These are phyloP conservation scores for Durotheca rogersii DNA, from an alignment of 495 filamentous ascomycete species.

Conservation along the genomic window DNA sequence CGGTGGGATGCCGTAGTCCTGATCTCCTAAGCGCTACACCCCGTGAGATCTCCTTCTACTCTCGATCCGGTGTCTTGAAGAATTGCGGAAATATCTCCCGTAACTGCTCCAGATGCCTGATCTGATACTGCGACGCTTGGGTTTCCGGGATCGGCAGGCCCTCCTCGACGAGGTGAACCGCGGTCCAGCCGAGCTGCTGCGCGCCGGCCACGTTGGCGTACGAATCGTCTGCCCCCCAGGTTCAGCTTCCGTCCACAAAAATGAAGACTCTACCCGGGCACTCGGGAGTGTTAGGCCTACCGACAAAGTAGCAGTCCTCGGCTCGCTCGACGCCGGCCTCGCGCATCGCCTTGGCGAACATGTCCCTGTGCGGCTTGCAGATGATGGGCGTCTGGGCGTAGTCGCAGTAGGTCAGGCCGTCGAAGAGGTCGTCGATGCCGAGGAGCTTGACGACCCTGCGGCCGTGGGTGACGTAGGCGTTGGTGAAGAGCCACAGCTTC, in stretches of 20 bases:
- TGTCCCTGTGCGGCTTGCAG: slow-evolving; percentile 81
- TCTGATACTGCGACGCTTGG: slow-evolving; percentile 65
- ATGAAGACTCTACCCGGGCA: no score
- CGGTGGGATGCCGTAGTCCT: not conserved
- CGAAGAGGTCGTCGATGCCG: slow-evolving; percentile 82
- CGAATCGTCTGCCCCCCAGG: slow-evolving; percentile 87
- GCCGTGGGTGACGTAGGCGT: slow-evolving; percentile 89
- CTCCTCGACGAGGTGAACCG: slow-evolving; percentile 79
- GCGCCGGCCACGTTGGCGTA: slow-evolving; percentile 70
- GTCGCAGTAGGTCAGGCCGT: slow-evolving; percentile 91
- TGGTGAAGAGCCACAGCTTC: slow-evolving; percentile 91
- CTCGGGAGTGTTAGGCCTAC: no score
- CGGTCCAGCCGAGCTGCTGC: slow-evolving; percentile 73
- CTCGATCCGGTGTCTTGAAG: slow-evolving; percentile 55
- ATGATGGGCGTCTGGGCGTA: slow-evolving; percentile 66
- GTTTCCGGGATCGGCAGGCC: slow-evolving; percentile 57
- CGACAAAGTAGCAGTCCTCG: slow-evolving; percentile 81
- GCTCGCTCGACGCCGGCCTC: slow-evolving; percentile 60
- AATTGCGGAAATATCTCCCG: slow-evolving; percentile 71
- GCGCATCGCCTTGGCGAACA: slow-evolving; percentile 79
- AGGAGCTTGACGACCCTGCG: slow-evolving; percentile 78
- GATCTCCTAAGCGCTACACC: not conserved
- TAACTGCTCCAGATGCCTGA: slow-evolving; percentile 71
- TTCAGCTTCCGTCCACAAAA: no score
- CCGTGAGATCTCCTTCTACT: slow-evolving; percentile 6